Evolutionary conservation across 2,329 filamentous ascomycete species (phyloP), one percentile per base, ranked within the genome.

Genomic region (Seiridium cupressi): DNA sequence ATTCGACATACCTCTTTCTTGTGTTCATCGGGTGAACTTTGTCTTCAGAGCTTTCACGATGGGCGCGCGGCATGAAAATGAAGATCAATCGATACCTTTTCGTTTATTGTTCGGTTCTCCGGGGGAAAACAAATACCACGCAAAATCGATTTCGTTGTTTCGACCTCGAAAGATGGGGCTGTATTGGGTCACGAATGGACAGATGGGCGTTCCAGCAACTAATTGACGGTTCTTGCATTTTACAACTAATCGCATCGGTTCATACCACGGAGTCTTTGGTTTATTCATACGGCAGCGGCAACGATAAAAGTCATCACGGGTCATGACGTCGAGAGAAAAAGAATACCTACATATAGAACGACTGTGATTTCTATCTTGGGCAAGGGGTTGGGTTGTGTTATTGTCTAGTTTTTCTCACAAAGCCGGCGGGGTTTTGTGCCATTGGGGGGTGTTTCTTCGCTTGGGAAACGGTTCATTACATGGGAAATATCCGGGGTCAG

Each of bases 321-420:
- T 81, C 74, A 82, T 79, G 77, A 79, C 76, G 70, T 74, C 74
- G 73, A 75, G 77, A 77, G 74, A 76, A 79, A 79, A 81, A 77
- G 69, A 75, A 72, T 72, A 74, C 73, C 71, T 73, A 77, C 75
- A 80, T 81, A 82, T 84, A 83, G 81, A 81, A 72, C 73, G 73
- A 58, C 32, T 77, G 73, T 76, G 71, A 74, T 71, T 73, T 72
- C 72, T 72, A 69, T 69, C 68, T 70, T 65, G 70, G 66, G 54
- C 44, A 57, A 48, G 54, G 55, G 71, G 68, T 70, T 67, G 69
- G 70, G 70, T 66, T 66, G 64, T 63, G 68, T 70, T 73, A 58
- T 68, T 72, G 72, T 78, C 75, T 75, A 73, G 70, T 72, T 31
- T 26, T 49, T 66, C 70, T 73, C 61, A 61, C 66, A 66, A 66